Conservation (phyloP, 495 filamentous ascomycete species). For the Aspergillus sparsus region DNA sequence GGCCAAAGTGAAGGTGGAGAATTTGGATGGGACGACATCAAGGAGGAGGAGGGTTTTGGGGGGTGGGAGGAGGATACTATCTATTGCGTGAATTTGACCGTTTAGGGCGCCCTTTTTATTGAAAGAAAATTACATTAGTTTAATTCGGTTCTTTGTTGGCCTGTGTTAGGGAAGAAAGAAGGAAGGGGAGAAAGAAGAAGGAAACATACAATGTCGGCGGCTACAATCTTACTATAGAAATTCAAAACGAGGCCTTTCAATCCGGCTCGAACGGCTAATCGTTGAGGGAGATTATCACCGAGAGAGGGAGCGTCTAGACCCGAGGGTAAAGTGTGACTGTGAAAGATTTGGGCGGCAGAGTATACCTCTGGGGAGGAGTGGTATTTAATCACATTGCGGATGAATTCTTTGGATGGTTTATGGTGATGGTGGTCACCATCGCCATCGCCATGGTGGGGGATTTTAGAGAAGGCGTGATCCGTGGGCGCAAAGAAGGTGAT, state of each 20-base stretch:
- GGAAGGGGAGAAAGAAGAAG: not conserved
- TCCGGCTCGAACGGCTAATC: constrained; percentile 60
- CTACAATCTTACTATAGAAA: constrained; percentile 65
- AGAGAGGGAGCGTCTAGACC: constrained; percentile 52
- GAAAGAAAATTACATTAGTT: constrained; percentile 10
- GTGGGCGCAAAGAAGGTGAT: constrained; percentile 80
- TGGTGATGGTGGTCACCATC: constrained; percentile 38
- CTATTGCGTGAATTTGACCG: constrained; percentile 77
- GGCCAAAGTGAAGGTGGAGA: constrained; percentile 74
- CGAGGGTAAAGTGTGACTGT: constrained; percentile 71
- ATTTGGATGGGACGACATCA: constrained; percentile 65
- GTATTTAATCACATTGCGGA: constrained; percentile 68
- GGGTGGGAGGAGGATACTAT: constrained; percentile 72
- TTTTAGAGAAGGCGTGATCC: constrained; percentile 70
- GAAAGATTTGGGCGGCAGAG: constrained; percentile 56
- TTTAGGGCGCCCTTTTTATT: constrained; percentile 58
- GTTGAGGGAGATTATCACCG: constrained; percentile 57
- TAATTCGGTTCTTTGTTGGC: not conserved
- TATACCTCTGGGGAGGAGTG: constrained; percentile 67
- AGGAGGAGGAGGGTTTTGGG: constrained; percentile 60
- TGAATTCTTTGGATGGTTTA: constrained; percentile 58
- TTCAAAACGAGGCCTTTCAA: constrained; percentile 67
- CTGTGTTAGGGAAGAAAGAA: not conserved
- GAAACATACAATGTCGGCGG: constrained; percentile 60
- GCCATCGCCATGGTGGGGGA: constrained; percentile 40